These are phyloP conservation scores for Elsinoe ampelina DNA, from an alignment of 2,329 filamentous ascomycete species.

Conservation along the genomic window DNA sequence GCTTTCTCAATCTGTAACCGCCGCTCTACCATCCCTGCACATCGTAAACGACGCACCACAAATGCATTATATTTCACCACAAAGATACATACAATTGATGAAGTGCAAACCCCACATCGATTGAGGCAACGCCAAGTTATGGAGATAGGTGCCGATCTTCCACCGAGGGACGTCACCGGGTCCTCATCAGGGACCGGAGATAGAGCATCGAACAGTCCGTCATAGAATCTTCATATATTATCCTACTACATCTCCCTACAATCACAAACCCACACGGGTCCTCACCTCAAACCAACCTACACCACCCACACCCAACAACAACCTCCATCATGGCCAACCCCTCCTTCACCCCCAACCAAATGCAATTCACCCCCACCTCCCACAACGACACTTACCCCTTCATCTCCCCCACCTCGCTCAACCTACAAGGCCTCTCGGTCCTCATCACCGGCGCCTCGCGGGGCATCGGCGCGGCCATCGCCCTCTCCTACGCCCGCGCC, in stretches of 20 bases:
- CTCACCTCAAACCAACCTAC: neutral
- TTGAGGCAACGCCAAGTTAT: too few relatives aligned
- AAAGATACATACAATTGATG: too few relatives aligned
- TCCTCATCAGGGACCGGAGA: neutral
- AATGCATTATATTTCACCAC: too few relatives aligned
- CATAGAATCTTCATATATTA: neutral
- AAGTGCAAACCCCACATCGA: too few relatives aligned
- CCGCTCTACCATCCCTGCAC: too few relatives aligned
- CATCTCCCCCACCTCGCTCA: conserved; percentile 36
- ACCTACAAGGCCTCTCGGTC: conserved; percentile 35
- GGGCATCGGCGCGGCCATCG: conserved; percentile 40
- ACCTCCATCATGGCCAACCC: neutral
- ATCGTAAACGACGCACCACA: too few relatives aligned
- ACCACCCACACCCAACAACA: neutral
- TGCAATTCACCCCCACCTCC: conserved; percentile 23
- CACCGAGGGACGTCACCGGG: neutral
- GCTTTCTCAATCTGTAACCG: too few relatives aligned
- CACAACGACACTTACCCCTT: conserved; percentile 41
- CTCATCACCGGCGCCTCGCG: conserved; percentile 37
- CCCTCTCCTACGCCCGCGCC: conserved; percentile 47
- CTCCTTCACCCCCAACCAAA: neutral
- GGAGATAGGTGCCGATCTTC: neutral
- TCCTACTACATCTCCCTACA: neutral
- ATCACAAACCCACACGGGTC: neutral
- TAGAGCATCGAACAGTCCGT: neutral